Conservation (phyloP, 164 flowering plant species). For the Cinnamomum chago region DNA sequence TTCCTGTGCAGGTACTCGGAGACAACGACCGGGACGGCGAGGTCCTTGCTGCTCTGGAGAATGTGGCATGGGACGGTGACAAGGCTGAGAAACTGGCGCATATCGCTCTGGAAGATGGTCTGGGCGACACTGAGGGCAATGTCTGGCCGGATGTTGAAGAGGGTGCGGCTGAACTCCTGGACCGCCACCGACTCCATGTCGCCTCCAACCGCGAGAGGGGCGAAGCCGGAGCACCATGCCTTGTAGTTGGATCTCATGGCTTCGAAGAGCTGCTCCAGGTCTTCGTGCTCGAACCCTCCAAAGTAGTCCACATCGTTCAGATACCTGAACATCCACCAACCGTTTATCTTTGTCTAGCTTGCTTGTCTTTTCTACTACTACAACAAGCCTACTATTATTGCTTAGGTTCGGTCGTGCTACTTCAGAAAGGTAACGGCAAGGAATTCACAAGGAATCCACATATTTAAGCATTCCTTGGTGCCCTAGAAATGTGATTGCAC, state of each 20-base stretch:
- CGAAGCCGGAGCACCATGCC: constrained; percentile 48
- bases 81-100: constrained; percentile 21
- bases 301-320: constrained; percentile 44
- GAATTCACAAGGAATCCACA: too few relatives aligned
- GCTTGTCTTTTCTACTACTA: too few relatives aligned
- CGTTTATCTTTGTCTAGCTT: background rate
- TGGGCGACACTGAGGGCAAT: constrained; percentile 40
- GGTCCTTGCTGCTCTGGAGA: constrained; percentile 45
- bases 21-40: constrained; percentile 48
- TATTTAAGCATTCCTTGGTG: too few relatives aligned
- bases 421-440: too few relatives aligned
- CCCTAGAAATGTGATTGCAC: too few relatives aligned
- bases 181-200: constrained; percentile 49
- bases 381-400: too few relatives aligned
- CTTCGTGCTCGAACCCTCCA: constrained; percentile 53
- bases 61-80: constrained; percentile 51
- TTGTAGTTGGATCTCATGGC: constrained; percentile 43
- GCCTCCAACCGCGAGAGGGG: constrained; percentile 47
- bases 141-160: constrained; percentile 52
- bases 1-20: constrained; percentile 42
- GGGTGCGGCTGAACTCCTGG: constrained; percentile 51
- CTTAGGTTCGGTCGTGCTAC: too few relatives aligned
- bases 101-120: constrained; percentile 39
- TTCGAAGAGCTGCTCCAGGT: constrained; percentile 38
- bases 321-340: constrained; percentile 24